A percentile compares a stretch with the other conserved stretches of the same genome.
These are phyloP conservation scores for Pleurozium schreberi DNA, from an alignment of 225 moss, liverwort and hornwort species.

Conservation along the genomic window DNA sequence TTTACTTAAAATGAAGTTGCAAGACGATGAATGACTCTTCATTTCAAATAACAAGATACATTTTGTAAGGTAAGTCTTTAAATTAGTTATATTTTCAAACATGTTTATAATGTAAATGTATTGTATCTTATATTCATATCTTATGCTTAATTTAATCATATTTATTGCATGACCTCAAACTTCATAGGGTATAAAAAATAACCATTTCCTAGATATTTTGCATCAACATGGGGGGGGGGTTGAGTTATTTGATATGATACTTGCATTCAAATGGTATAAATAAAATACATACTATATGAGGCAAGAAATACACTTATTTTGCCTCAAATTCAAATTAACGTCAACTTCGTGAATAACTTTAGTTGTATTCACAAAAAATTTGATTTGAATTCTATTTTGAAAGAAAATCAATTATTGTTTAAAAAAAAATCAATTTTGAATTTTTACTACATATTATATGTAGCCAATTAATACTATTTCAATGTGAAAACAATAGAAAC, in stretches of 20 bases:
- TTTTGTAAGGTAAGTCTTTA: background rate
- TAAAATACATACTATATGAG: background rate
- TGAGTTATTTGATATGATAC: background rate
- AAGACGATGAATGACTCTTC: too few relatives aligned
- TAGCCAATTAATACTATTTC: background rate
- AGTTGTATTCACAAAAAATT: too few relatives aligned
- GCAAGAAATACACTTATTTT: background rate
- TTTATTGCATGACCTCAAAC: background rate
- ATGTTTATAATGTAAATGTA: background rate
- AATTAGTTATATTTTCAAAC: background rate
- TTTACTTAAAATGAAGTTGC: too few relatives aligned
- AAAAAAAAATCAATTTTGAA: too few relatives aligned
- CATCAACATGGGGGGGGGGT: fast-evolving
- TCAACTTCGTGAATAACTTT: background rate
- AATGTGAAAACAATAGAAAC: too few relatives aligned
- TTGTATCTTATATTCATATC: background rate
- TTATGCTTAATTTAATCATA: background rate
- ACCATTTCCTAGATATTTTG: background rate
- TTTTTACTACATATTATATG: background rate
- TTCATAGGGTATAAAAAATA: background rate
- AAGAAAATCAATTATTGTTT: background rate
- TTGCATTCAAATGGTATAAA: background rate
- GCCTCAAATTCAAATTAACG: too few relatives aligned
- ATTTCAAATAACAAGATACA: background rate
- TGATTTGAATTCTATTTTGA: too few relatives aligned